Evolutionary conservation across 2,329 filamentous ascomycete species (phyloP).

Genomic region (Magnaporthiopsis incrustans): DNA sequence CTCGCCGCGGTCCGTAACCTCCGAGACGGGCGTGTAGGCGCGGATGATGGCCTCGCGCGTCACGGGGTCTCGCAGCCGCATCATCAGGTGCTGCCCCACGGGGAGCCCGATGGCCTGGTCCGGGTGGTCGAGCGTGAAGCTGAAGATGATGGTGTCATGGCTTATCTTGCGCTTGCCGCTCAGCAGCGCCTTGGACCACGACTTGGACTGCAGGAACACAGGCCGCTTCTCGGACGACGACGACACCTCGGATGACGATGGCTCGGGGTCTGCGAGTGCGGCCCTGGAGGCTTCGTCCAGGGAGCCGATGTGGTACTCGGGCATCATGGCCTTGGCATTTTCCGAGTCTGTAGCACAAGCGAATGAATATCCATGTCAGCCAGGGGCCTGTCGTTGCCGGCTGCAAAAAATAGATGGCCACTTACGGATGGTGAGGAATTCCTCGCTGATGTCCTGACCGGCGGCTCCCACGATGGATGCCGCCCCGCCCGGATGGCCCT

Average conservation of each 20-base stretch:
- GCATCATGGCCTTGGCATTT: conserved; percentile 87
- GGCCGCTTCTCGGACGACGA: conserved; percentile 14
- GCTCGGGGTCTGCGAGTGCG: conserved; percentile 37
- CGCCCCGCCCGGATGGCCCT: conserved; percentile 78
- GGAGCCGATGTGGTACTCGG: conserved; percentile 72
- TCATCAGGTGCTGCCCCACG: conserved; percentile 79
- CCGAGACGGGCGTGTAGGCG: conserved; percentile 78
- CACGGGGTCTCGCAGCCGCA: conserved; percentile 66
- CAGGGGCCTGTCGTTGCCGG: too few species aligned
- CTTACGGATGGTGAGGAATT: conserved; percentile 88
- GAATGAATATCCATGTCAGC: conserved; percentile 15
- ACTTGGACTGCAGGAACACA: conserved; percentile 62
- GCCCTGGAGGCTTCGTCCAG: conserved; percentile 54
- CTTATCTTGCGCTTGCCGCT: conserved; percentile 62
- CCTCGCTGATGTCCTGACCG: conserved; percentile 75
- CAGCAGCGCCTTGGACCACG: conserved; percentile 68
- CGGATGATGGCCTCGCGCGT: conserved; percentile 69
- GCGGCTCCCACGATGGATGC: conserved; percentile 76
- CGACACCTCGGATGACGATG: background rate
- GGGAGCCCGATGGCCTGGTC: conserved; percentile 68
- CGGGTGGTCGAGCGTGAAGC: conserved; percentile 66
- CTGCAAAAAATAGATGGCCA: conserved; percentile 13
- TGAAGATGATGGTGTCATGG: conserved; percentile 73
- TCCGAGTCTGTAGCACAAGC: conserved; percentile 60
- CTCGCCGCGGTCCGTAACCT: conserved; percentile 46